phyloP scores from a whole-genome alignment of 306 rosid genomes.

The Elaeagnus macrophylla region DNA sequence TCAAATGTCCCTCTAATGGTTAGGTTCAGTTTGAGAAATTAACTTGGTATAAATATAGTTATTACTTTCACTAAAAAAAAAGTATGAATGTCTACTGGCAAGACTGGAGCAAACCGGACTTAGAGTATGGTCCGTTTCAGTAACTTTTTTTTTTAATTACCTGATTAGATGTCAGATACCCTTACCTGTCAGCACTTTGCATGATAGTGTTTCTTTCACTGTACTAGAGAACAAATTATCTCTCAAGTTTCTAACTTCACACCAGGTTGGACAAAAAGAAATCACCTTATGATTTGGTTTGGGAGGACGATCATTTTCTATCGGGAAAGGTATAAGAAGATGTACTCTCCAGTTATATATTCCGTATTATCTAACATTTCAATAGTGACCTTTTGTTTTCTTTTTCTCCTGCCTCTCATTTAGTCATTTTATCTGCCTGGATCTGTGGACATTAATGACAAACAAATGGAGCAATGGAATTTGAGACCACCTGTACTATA shows the following conservation, averaged over 20 bases:
- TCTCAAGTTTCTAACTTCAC: conserved; percentile 17
- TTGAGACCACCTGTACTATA: conserved; percentile 47
- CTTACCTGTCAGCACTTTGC: no score
- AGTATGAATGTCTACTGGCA: no score
- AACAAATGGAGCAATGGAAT: conserved; percentile 71
- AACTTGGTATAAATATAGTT: no score
- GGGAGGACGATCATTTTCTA: conserved; percentile 62
- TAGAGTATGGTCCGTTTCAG: no score
- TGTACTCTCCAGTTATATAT: neutral
- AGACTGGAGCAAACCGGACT: no score
- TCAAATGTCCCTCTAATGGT: no score
- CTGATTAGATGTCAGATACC: no score
- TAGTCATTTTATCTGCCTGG: conserved; percentile 95
- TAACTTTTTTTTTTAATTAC: no score
- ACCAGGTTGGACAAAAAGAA: conserved; percentile 51
- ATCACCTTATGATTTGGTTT: conserved; percentile 59
- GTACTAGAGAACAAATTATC: neutral
- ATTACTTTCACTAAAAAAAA: no score
- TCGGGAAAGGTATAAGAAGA: conserved; percentile 61
- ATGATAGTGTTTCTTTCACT: neutral
- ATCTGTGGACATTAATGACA: conserved; percentile 51
- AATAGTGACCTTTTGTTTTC: conserved; percentile 8
- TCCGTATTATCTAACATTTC: conserved; percentile 1
- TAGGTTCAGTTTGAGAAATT: no score
- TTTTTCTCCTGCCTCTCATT: conserved; percentile 8